Conservation (phyloP, 306 rosid genomes). For the Astragalus glycyphyllos region DNA sequence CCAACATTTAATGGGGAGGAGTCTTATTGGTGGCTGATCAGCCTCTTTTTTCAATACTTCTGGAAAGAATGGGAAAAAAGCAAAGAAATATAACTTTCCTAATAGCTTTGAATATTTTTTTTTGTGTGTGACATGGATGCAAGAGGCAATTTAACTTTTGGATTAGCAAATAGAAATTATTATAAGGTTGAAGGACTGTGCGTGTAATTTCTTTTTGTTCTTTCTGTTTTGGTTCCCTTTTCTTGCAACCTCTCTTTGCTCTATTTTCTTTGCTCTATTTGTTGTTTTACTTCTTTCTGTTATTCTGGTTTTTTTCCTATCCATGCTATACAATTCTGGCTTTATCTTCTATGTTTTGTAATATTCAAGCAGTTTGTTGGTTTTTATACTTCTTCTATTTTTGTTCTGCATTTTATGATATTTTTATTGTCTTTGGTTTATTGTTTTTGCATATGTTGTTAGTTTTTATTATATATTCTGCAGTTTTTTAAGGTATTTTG, state of each 20-base stretch:
- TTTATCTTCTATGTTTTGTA: background rate
- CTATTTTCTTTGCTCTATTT: background rate
- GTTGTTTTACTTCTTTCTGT: background rate
- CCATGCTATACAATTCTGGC: background rate
- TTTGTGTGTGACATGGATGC: background rate
- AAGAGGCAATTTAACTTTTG: background rate
- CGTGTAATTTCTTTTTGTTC: background rate
- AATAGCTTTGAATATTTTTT: background rate
- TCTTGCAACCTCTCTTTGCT: background rate
- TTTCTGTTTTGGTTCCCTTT: background rate
- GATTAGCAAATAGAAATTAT: background rate
- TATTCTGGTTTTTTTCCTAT: background rate
- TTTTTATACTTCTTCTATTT: background rate
- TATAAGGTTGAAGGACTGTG: slow-evolving; percentile 5
- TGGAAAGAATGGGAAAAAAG: background rate
- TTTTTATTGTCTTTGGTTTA: background rate
- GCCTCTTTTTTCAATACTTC: background rate
- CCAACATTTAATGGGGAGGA: background rate
- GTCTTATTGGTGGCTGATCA: slow-evolving; percentile 4
- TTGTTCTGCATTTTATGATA: background rate
- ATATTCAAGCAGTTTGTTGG: background rate
- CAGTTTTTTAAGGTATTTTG: background rate
- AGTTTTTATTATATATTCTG: background rate
- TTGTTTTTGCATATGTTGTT: background rate
- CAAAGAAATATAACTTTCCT: background rate